phyloP scores from a whole-genome alignment of 2,329 filamentous ascomycete genomes.

The Pseudogymnoascus sp. region DNA sequence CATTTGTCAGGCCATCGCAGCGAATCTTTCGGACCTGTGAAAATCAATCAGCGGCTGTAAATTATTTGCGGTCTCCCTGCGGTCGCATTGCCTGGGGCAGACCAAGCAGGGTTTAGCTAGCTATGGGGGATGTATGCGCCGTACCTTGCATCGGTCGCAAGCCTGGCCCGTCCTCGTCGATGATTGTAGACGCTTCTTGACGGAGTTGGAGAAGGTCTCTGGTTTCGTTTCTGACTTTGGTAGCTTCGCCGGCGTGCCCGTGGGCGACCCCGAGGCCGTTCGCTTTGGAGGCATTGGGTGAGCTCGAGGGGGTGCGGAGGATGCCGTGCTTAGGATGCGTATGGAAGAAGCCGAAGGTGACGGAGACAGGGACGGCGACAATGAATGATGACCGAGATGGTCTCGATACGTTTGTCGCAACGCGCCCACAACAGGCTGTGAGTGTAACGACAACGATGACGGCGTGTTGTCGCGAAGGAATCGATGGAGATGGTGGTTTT shows the following conservation, averaged over 20 bases:
- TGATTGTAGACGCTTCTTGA: conserved; percentile 44
- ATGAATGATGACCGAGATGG: conserved; percentile 1
- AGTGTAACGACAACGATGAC: neutral
- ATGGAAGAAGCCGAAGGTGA: conserved; percentile 20
- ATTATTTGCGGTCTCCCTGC: neutral
- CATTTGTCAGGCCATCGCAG: conserved; percentile 71
- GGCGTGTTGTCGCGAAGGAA: neutral
- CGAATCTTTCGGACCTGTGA: conserved; percentile 72
- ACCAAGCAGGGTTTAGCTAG: conserved; percentile 5
- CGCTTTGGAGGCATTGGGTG: conserved; percentile 23
- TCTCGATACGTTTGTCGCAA: neutral
- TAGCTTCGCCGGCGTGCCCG: conserved; percentile 18
- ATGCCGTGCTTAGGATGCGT: conserved; percentile 15
- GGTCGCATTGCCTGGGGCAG: conserved; percentile 1
- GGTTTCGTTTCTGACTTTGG: conserved; percentile 21
- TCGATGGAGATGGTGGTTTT: conserved; percentile 2
- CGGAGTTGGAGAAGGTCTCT: conserved; percentile 30
- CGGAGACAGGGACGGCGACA: conserved; percentile 7
- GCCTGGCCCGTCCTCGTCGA: conserved; percentile 68
- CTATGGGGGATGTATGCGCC: neutral
- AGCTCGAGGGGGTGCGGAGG: conserved; percentile 11
- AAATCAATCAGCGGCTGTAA: conserved; percentile 11
- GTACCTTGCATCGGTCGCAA: conserved; percentile 80
- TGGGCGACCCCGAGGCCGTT: conserved; percentile 16
- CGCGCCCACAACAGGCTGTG: neutral